Base-by-base conservation (phyloP, 1,284 basidiomycete species). In the Cutaneotrichosporon dermatis region DNA sequence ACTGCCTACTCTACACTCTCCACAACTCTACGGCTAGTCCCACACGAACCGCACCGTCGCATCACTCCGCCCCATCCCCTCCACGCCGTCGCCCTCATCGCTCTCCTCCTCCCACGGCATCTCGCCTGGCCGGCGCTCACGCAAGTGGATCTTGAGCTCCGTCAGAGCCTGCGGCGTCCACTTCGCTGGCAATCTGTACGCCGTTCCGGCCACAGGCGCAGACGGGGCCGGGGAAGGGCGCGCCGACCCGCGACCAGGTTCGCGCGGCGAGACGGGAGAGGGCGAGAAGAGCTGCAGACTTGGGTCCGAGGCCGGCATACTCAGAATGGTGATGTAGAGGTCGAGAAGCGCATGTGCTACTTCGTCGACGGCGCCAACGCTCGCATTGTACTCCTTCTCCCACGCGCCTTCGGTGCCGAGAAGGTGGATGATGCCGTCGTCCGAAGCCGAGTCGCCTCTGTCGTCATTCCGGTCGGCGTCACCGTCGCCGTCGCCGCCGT, bases 271-370 rank as follows among this genome's bases (percentile, higher is more conserved):
- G 12, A 71, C 64, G 25, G 73, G 70, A 1, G 74, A 76, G 0
- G 73, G 70, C 2, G 51, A 58, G 58, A 64, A 59, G 62, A 69
- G 39, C 60, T 65, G 50, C 54, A 63, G 62, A 16, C 65, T 51
- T 8, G 68, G 67, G 57, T 67, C 66, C 41, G 64, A 57, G 2
- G 68, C 41, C 4, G 69, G 83, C 12, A 67, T 73, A 4, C 84
- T 85, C 4, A 88, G 81, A 62, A 85, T 86, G 45, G 88, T 86
- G 65, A 90, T 83, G 63, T 82, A 78, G 7, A 95, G 84, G 72
- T 95, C 91, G 55, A 96, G 83, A 16, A 94, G 79, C 2, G 83
- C 81, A 72, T 95, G 92, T 3, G 88, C 86, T 59, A 95, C 89
- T 57, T 90, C 93, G 80, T 93, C 88, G 6, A 95, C 80, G 68